Evolutionary conservation across 805 yeast species (phyloP), one percentile per base, ranked within the genome.

Genomic region (Torulaspora maleeae): DNA sequence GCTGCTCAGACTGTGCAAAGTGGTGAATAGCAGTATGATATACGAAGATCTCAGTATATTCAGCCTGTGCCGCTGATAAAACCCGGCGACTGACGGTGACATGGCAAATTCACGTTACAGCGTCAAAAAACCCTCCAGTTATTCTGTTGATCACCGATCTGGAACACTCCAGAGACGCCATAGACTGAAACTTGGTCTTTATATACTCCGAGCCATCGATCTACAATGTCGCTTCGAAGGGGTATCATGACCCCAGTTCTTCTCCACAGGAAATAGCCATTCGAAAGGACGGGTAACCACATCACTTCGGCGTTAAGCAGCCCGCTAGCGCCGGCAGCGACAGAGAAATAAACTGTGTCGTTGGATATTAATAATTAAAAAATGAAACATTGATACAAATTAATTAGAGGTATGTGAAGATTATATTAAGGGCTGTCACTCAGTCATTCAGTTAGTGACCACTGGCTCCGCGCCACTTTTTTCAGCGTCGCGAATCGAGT

Each of bases 1-100:
- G 15, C 55, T 45, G 16, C 53, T 50, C 13, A 46, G 36, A 17
- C 54, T 53, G 30, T 44, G 34, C 17, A 60, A 43, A 27, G 65
- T 60, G 1, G 56, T 44, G 30, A 59, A 49, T 8, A 65, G 43
- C 24, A 59, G 44, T 32, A 61, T 32, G 11, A 66, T 44, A 45
- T 62, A 63, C 2, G 68, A 62, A 2, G 57, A 47, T 38, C 61
- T 51, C 20, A 63, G 47, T 4, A 63, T 58, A 32, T 51, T 53
- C 9, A 54, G 51, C 36, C 68, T 54, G 39, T 63, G 60, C 27
- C 48, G 56, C 34, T 49, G 49, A 36, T 63, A 63, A 35, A 59
- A 54, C 5, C 34, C 27, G 11, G 52, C 33, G 22, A 59, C 41
- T 1, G 25, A 11, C 25, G 35, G 30, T 15, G 41, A 29, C 48